These are phyloP conservation scores for Neocucurbitaria cava DNA, from an alignment of 2,329 filamentous ascomycete genomes.

Conservation along the genomic window DNA sequence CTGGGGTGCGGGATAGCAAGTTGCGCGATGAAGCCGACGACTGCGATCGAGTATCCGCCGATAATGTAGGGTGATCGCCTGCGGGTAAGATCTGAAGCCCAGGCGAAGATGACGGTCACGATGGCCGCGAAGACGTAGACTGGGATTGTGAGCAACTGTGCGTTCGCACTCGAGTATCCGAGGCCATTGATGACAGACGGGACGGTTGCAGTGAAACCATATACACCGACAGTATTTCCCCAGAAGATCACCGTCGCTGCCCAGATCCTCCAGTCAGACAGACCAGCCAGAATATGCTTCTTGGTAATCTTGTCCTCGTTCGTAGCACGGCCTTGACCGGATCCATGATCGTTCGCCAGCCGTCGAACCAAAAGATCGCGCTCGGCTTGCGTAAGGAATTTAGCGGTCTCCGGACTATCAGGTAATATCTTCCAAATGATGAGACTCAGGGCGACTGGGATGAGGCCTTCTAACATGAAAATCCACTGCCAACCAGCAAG, in stretches of 20 bases:
- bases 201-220: conserved; percentile 46
- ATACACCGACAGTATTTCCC: conserved; percentile 47
- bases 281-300: conserved; percentile 58
- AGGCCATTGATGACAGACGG: conserved; percentile 53
- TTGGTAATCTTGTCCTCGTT: conserved; percentile 58
- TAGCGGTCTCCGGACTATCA: conserved; percentile 55
- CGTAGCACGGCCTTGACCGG: conserved; percentile 53
- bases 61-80: conserved; percentile 64
- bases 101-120: conserved; percentile 53
- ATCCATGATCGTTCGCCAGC: conserved; percentile 53
- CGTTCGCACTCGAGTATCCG: conserved; percentile 51
- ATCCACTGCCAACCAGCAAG: conserved; percentile 46
- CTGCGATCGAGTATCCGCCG: conserved; percentile 57
- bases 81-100: conserved; percentile 58
- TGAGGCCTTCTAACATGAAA: conserved; percentile 37
- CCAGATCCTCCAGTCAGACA: conserved; percentile 50
- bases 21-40: conserved; percentile 64
- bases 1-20: conserved; percentile 51
- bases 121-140: conserved; percentile 53
- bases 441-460: conserved; percentile 49
- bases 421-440: conserved; percentile 62
- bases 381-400: conserved; percentile 44
- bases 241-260: conserved; percentile 47
- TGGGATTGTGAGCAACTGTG: conserved; percentile 53
- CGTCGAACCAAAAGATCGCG: conserved; percentile 42